A percentile compares a stretch with the other conserved stretches of the same genome.
These are phyloP conservation scores for Corinectria fuckeliana DNA, from an alignment of 2,329 filamentous ascomycete species.

Conservation along the genomic window DNA sequence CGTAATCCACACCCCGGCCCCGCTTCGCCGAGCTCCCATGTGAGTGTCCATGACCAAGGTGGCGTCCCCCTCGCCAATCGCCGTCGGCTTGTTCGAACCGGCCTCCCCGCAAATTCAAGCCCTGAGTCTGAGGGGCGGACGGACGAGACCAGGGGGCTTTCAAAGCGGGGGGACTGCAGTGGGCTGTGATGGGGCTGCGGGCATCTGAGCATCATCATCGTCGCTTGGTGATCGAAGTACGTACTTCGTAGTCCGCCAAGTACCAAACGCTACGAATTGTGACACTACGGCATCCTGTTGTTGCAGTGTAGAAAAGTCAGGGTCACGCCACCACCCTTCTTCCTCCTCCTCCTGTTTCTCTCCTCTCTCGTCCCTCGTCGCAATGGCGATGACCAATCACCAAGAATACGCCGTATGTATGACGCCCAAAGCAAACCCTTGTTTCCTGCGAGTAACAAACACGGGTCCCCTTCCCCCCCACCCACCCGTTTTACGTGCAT, in stretches of 20 bases:
- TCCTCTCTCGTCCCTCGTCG: too few relatives aligned
- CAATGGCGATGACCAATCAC: too few relatives aligned
- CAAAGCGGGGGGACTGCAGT: background rate
- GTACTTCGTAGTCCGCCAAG: background rate
- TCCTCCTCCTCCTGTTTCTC: background rate
- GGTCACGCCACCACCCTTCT: background rate
- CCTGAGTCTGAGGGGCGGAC: background rate
- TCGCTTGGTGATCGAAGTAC: background rate
- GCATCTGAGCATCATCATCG: background rate
- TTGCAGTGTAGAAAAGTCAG: background rate
- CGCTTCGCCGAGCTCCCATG: too few relatives aligned
- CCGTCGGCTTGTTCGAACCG: too few relatives aligned
- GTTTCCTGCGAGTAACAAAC: background rate
- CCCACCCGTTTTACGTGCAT: background rate
- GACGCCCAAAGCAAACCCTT: background rate
- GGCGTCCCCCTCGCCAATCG: background rate
- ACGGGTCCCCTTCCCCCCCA: too few relatives aligned
- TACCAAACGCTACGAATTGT: too few relatives aligned
- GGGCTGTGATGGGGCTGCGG: background rate
- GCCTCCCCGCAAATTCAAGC: background rate
- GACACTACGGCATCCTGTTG: too few relatives aligned
- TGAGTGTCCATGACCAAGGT: background rate
- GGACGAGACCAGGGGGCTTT: background rate
- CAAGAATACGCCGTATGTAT: too few relatives aligned
- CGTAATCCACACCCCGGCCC: background rate